Evolutionary conservation across 2,329 filamentous ascomycete species (phyloP), one percentile per base, ranked within the genome.

Genomic region (Paecilomyces variotii): DNA sequence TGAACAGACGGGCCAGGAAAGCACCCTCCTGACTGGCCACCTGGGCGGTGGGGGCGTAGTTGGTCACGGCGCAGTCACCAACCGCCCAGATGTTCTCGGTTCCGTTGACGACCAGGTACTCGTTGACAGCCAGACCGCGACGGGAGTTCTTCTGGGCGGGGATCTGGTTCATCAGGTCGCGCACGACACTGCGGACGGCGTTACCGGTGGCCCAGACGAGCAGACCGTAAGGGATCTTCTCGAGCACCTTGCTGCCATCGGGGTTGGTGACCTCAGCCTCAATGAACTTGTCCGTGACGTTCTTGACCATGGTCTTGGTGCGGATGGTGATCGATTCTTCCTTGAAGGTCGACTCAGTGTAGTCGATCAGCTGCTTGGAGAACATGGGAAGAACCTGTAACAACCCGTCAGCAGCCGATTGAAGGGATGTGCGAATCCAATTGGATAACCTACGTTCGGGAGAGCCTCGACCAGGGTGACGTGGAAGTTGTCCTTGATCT

Each of bases 241-340:
- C 84, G 39, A 85, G 77, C 66, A 87, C 82, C 82, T 96, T 97
- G 79, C 85, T 84, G 72, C 94, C 94, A 67, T 96, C 90, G 19
- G 92, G 87, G 56, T 85, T 84, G 57, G 85, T 87, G 55, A 86
- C 85, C 76, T 96, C 90, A 64, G 93, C 94, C 80, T 97, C 91
- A 70, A 99, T 93, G 72, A 85, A 87, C 78, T 89, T 95, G 69
- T 94, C 88, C 32, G 91, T 96, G 60, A 99, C 94, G 62, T 89
- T 92, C 84, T 97, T 97, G 74, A 99, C 94, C 87, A 96, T 95
- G 65, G 94, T 97, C 85, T 97, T 97, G 68, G 94, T 96, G 77
- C 90, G 89, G 79, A 99, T 96, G 68, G 90, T 87, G 73, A 99
- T 99, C 73, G 91, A 92, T 79, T 99, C 94, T 81, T 99, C 94